A percentile compares a stretch with the other conserved stretches of the same genome.
These are phyloP conservation scores for Fistulifera solaris DNA, from an alignment of 108 stramenopile species.

Conservation along the genomic window DNA sequence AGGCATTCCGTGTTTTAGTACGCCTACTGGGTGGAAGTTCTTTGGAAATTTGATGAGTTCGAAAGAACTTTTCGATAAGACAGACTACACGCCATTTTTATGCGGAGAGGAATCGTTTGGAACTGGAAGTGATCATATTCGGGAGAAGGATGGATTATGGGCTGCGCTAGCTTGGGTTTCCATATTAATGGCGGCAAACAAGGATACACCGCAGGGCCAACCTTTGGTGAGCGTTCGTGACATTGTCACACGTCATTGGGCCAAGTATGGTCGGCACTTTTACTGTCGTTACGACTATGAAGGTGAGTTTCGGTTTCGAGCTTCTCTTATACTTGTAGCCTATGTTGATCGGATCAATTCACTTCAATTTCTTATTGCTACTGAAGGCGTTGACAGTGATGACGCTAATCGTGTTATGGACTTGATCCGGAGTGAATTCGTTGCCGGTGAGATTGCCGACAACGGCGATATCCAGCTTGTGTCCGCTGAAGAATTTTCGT, in stretches of 20 bases:
- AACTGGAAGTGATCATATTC: constrained; percentile 95
- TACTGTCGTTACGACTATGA: constrained; percentile 99
- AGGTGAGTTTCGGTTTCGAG: constrained; percentile 41
- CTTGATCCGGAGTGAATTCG: constrained; percentile 52
- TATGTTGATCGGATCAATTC: no score
- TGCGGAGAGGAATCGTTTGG: constrained; percentile 99
- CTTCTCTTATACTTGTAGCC: neutral
- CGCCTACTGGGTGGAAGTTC: constrained; percentile 99
- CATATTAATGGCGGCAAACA: constrained; percentile 90
- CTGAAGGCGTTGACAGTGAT: constrained; percentile 64
- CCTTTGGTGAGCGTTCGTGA: constrained; percentile 80
- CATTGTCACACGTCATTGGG: constrained; percentile 91
- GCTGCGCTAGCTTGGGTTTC: constrained; percentile 98
- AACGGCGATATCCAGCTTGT: constrained; percentile 56
- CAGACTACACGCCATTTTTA: constrained; percentile 91
- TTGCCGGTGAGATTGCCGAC: constrained; percentile 37
- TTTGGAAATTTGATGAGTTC: constrained; percentile 99
- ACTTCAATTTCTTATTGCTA: neutral
- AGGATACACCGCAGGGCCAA: constrained; percentile 30
- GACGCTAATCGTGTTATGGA: constrained; percentile 88
- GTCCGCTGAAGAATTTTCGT: constrained; percentile 60
- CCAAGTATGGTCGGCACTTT: constrained; percentile 93
- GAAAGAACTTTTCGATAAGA: constrained; percentile 75
- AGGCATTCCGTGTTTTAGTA: constrained; percentile 85
- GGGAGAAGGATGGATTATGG: constrained; percentile 99